Percentiles rank a stretch among this genome's conserved stretches.
phyloP scores from a whole-genome alignment of 495 filamentous ascomycete species.

The Astrocystis sublimbata region DNA sequence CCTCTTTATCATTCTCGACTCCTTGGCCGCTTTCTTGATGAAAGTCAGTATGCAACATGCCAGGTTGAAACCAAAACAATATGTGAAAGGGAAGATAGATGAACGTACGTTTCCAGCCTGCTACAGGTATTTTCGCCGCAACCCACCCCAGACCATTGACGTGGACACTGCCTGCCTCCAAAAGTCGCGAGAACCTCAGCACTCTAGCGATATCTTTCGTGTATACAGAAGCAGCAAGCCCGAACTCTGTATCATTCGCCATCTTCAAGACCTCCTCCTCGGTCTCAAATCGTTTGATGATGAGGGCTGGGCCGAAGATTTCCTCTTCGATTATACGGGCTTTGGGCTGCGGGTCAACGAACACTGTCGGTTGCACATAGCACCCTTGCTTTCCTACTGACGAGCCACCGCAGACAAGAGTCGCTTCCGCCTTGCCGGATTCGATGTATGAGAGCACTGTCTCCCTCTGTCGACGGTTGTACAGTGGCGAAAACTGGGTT shows the following conservation, averaged over 20 bases:
- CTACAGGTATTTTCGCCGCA: constrained; percentile 29
- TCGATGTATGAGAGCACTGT: constrained; percentile 34
- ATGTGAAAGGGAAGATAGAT: not conserved
- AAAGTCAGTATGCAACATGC: not conserved
- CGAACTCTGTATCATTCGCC: constrained; percentile 71
- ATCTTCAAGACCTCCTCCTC: constrained; percentile 64
- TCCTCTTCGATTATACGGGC: constrained; percentile 60
- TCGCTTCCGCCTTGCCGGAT: constrained; percentile 35
- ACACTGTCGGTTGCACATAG: constrained; percentile 70
- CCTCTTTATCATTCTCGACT: constrained; percentile 26
- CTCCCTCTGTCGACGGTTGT: constrained; percentile 5
- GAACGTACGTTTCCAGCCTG: constrained; percentile 28
- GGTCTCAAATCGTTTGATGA: constrained; percentile 64
- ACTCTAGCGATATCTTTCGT: constrained; percentile 68
- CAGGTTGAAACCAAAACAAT: not conserved
- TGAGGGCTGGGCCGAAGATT: constrained; percentile 68
- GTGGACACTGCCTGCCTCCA: constrained; percentile 65
- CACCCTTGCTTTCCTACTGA: constrained; percentile 32
- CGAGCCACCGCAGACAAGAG: constrained; percentile 13
- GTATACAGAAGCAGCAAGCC: constrained; percentile 73
- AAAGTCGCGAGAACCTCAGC: constrained; percentile 62
- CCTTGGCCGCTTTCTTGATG: constrained; percentile 29
- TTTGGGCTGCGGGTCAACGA: constrained; percentile 64
- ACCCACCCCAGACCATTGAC: constrained; percentile 36
- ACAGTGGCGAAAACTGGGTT: not conserved